These are phyloP conservation scores for Exophiala sp. DNA, from an alignment of 2,329 filamentous ascomycete genomes.

Conservation along the genomic window DNA sequence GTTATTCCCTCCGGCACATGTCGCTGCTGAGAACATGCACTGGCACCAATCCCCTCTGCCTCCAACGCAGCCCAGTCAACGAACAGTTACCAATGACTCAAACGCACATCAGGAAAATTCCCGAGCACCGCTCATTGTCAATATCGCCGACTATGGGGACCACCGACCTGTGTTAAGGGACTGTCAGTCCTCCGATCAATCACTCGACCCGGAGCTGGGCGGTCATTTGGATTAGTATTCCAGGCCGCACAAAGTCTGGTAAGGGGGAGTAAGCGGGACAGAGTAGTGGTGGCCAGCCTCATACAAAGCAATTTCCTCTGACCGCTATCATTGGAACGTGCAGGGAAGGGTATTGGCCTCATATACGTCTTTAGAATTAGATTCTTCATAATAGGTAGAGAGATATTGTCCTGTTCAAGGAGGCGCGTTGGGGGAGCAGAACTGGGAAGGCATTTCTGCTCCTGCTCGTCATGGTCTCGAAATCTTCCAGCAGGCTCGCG, in stretches of 20 bases:
- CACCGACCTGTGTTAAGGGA: background rate
- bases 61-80: background rate
- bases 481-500: too few species aligned
- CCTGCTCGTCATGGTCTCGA: too few species aligned
- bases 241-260: conserved; percentile 3
- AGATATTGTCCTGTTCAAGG: too few species aligned
- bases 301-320: background rate
- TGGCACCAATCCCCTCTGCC: background rate
- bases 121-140: background rate
- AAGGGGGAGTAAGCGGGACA: background rate
- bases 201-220: background rate
- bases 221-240: background rate
- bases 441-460: too few species aligned
- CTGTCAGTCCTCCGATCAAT: background rate
- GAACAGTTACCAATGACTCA: background rate
- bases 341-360: too few species aligned
- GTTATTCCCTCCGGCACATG: background rate
- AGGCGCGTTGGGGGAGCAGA: too few species aligned
- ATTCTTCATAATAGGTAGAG: too few species aligned
- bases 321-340: background rate
- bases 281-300: background rate
- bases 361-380: too few species aligned
- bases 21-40: background rate
- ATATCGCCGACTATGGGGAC: background rate
- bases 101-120: background rate